phyloP scores from a whole-genome alignment of 2,329 filamentous ascomycete species.

The Colletotrichum sp. region DNA sequence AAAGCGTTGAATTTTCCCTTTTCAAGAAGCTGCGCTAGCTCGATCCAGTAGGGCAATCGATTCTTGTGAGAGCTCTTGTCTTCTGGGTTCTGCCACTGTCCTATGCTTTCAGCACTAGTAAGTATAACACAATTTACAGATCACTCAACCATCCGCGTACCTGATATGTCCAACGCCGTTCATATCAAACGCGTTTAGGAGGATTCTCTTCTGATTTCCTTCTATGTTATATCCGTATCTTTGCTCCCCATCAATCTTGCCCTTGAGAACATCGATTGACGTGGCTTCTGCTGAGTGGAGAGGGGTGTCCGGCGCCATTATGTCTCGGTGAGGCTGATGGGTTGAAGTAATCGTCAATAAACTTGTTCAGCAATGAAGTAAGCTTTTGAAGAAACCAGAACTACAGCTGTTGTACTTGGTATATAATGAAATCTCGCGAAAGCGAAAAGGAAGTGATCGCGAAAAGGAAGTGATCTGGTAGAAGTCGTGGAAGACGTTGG shows the following conservation, averaged over 20 bases:
- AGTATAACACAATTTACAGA: background rate
- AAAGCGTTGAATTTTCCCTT: slow-evolving; percentile 15
- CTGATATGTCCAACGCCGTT: background rate
- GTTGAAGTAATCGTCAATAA: background rate
- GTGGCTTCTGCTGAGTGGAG: background rate
- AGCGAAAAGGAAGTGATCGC: background rate
- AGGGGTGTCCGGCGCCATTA: background rate
- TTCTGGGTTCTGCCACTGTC: background rate
- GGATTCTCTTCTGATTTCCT: background rate
- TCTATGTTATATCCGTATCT: background rate
- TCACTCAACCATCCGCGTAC: background rate
- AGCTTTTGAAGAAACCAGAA: background rate
- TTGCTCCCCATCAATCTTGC: background rate
- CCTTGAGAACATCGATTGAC: background rate
- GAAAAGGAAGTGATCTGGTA: background rate
- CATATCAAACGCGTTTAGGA: background rate
- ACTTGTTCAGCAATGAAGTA: background rate
- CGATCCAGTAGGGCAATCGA: slow-evolving; percentile 14
- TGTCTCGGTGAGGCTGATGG: background rate
- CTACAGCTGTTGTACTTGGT: background rate
- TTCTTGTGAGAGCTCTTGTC: background rate
- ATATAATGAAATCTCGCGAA: background rate
- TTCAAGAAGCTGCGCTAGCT: slow-evolving; percentile 18
- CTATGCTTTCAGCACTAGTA: background rate
- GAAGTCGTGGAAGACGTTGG: background rate